Percentiles rank a stretch among this genome's conserved stretches.
These are phyloP conservation scores for Aaosphaeria pasadenensis DNA, from an alignment of 2,329 filamentous ascomycete genomes.

Conservation along the genomic window DNA sequence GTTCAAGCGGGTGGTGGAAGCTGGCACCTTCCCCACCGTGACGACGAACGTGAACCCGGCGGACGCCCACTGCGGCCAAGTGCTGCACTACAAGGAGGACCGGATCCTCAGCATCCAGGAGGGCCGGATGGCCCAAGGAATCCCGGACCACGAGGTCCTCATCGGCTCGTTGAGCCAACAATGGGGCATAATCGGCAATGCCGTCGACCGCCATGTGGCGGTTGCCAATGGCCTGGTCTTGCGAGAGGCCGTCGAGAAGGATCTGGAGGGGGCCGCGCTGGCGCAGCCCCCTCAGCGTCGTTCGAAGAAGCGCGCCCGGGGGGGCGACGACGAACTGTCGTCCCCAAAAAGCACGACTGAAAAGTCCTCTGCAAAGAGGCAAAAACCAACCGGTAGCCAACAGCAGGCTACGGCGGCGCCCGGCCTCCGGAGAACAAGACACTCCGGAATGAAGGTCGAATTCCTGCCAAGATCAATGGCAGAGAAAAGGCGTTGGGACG, in stretches of 20 bases:
- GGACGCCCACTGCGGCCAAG: conserved; percentile 55
- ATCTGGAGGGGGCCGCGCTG: too few relatives aligned
- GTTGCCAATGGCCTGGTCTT: conserved; percentile 64
- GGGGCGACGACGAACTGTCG: too few relatives aligned
- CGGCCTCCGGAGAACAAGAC: too few relatives aligned
- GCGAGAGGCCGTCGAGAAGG: conserved; percentile 6
- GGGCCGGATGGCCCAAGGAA: conserved; percentile 65
- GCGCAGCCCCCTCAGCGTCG: too few relatives aligned
- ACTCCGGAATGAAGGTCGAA: too few relatives aligned
- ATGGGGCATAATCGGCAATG: conserved; percentile 71
- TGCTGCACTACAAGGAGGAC: conserved; percentile 65
- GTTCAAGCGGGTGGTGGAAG: conserved; percentile 54
- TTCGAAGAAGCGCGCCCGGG: too few relatives aligned
- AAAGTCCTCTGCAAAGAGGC: too few relatives aligned
- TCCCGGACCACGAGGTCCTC: conserved; percentile 67
- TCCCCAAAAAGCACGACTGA: too few relatives aligned
- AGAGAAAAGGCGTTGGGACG: too few relatives aligned
- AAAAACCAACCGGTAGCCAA: too few relatives aligned
- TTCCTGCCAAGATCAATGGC: too few relatives aligned
- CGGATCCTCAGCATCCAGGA: conserved; percentile 65
- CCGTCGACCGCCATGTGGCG: conserved; percentile 67
- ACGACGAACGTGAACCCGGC: conserved; percentile 52
- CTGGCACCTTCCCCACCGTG: conserved; percentile 60
- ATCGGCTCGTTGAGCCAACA: conserved; percentile 57
- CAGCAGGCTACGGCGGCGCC: too few relatives aligned